Percentiles rank a stretch among this genome's conserved stretches.
Conservation (phyloP, 306 rosid genomes). For the Dryas drummondii region DNA sequence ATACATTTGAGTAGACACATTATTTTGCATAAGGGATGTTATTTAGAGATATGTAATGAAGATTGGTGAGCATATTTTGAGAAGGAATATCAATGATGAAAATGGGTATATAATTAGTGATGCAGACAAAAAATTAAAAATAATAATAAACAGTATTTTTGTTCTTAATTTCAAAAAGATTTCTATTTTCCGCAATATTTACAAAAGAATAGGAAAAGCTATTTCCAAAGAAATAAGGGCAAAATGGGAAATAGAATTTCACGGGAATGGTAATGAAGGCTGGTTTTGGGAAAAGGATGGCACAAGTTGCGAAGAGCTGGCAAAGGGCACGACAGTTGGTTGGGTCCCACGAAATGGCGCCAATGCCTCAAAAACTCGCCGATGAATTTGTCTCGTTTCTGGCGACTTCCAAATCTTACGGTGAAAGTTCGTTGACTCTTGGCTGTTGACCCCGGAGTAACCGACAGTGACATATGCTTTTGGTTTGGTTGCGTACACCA, state of each 20-base stretch:
- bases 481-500: background rate
- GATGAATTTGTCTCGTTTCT: conserved; percentile 8
- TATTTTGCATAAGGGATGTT: no score
- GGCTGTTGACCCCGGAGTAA: background rate
- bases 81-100: no score
- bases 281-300: conserved; percentile 28
- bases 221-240: conserved; percentile 9
- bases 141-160: no score
- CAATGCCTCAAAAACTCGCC: conserved; percentile 29
- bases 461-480: conserved; percentile 18
- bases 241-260: conserved; percentile 23
- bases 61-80: no score
- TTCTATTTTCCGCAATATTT: background rate
- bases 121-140: no score
- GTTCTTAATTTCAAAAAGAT: no score
- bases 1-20: no score
- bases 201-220: background rate
- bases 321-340: conserved; percentile 26
- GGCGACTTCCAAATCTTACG: background rate
- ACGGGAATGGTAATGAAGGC: conserved; percentile 7
- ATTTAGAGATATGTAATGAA: no score
- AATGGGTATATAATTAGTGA: no score
- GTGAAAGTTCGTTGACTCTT: conserved; percentile 29
- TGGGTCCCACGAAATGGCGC: conserved; percentile 42
- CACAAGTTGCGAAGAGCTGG: conserved; percentile 52